Evolutionary conservation across 73 alveolate species (phyloP), one percentile per base, ranked within the genome.

Genomic region (Paramecium biaurelia): DNA sequence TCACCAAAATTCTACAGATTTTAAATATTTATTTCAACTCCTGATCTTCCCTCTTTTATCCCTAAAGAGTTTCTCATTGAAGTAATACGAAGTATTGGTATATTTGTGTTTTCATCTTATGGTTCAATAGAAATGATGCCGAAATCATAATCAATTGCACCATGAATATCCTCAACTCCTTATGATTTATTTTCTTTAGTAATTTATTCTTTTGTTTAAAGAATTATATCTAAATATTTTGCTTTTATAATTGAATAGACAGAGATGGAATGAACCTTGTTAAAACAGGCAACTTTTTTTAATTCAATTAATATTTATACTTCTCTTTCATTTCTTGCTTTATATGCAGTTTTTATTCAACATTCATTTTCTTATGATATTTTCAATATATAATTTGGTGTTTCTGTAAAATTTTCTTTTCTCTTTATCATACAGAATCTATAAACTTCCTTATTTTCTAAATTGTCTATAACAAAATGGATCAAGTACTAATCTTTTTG

Each of bases 11-110:
- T 94, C 98, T 32, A 98, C 99, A 76, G 99, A 95, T 47, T 97
- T 96, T 92, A 92, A 92, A 89, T 98, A 98, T 76, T 94, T 89
- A 67, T 95, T 97, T 57, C 95, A 92, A 67, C 92, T 98, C 15
- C 99, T 82, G 99, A 96, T 12, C 99, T 99, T 35, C 99, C 99
- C 68, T 98, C 95, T 63, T 98, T 97, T 74, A 93, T 95, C 0
- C 99, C 99, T n/a, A 98, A 95, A 7, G 99, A 96, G 92, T 98
- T 98, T 94, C 99, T 97, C 99, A 98, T 98, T 94, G 97, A 92
- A 32, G 99, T 98, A 21, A 98, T 98, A 9, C 99, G 99, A 59
- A 95, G 94, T 99, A 98, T 98, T 9, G 99, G 99, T 21, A 97
- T 49, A 93, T 98, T 99, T 88, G 92, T 93, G 57, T 97, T 95